A percentile compares a stretch with the other conserved stretches of the same genome.
These are phyloP conservation scores for Geopyxis carbonaria DNA, from an alignment of 495 filamentous ascomycete species.

Conservation along the genomic window DNA sequence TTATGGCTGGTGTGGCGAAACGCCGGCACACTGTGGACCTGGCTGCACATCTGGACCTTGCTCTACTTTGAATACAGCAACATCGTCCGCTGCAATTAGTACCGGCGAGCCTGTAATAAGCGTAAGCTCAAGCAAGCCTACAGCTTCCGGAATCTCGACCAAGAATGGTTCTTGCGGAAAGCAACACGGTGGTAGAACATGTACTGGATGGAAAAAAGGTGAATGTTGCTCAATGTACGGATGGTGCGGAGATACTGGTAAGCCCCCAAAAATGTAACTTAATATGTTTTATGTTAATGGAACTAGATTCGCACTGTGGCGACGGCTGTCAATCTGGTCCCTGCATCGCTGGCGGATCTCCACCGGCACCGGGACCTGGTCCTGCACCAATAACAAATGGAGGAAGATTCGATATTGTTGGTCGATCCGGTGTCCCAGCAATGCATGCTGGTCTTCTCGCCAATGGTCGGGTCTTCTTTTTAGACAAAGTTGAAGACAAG, in stretches of 20 bases:
- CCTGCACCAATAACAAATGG: slow-evolving; percentile 17
- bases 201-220: slow-evolving; percentile 19
- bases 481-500: slow-evolving; percentile 47
- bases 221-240: slow-evolving; percentile 23
- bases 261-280: too few species aligned
- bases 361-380: slow-evolving; percentile 14
- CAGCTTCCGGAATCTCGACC: slow-evolving; percentile 15
- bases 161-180: slow-evolving; percentile 27
- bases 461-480: slow-evolving; percentile 42
- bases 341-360: slow-evolving; percentile 19
- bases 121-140: neutral
- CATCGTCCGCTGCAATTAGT: neutral
- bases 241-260: slow-evolving; percentile 27
- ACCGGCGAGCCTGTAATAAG: neutral
- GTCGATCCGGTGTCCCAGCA: slow-evolving; percentile 41
- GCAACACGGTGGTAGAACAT: slow-evolving; percentile 23
- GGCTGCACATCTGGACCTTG: neutral
- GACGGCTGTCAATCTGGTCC: slow-evolving; percentile 32
- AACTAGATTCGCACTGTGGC: slow-evolving; percentile 28
- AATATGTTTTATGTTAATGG: too few species aligned
- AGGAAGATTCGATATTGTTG: slow-evolving; percentile 34
- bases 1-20: neutral
- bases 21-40: neutral
- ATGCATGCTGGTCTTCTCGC: slow-evolving; percentile 47
- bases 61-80: neutral